Conservation (phyloP, 305 asterid species). For the Plantago rigida region DNA sequence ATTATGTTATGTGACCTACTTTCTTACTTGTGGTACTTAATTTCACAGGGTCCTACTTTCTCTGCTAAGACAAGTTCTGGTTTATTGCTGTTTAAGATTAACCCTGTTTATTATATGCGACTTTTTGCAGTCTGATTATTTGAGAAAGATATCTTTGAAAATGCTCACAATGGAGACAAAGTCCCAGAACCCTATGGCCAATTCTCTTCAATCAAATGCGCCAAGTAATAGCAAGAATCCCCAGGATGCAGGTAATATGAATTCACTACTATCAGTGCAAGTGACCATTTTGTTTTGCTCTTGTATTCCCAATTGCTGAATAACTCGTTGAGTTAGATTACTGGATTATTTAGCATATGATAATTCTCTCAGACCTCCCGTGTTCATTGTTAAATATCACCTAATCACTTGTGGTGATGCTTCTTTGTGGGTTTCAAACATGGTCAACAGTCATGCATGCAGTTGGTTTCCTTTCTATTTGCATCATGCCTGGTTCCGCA, state of each 20-base stretch:
- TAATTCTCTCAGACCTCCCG: too few relatives aligned
- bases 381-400: too few relatives aligned
- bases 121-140: conserved; percentile 53
- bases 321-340: too few relatives aligned
- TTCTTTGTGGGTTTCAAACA: too few relatives aligned
- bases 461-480: too few relatives aligned
- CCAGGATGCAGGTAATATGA: conserved; percentile 43
- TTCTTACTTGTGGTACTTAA: not conserved
- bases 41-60: not conserved
- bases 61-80: not conserved
- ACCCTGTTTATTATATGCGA: not conserved
- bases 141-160: conserved; percentile 49
- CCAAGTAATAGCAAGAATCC: conserved; percentile 40
- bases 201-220: conserved; percentile 38
- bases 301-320: not conserved
- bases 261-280: conserved; percentile 5
- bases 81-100: not conserved
- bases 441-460: too few relatives aligned
- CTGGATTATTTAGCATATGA: too few relatives aligned
- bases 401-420: too few relatives aligned
- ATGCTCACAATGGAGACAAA: conserved; percentile 54
- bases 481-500: too few relatives aligned
- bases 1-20: too few relatives aligned
- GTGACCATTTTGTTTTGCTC: not conserved
- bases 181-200: conserved; percentile 39